Evolutionary conservation across 1,284 basidiomycete species (phyloP), one percentile per base, ranked within the genome.

Genomic region (Puccinia polysora): DNA sequence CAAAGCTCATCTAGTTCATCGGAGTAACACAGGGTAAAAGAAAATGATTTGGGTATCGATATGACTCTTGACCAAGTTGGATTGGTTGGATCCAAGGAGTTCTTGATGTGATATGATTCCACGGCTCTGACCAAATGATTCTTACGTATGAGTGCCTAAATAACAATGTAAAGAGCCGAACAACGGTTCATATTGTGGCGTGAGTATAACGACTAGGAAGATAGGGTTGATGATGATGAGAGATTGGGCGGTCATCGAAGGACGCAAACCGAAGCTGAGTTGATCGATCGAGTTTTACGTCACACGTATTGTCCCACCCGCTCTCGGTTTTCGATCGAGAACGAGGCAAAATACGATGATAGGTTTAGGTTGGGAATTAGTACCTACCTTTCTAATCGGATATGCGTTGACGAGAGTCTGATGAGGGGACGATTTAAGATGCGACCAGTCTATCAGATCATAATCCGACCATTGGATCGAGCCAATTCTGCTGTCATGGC

Each of bases 1-100:
- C 94, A 90, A 78, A 94, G 83, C 80, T 97, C 96, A 77, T 97
- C 93, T 10, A 98, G 84, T 78, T 99, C 95, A 80, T 98, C 95
- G 0, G 89, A 89, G 78, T 89, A 95, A 32, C 89, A 88, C 32
- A 97, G 83, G 75, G 97, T 92, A 64, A 97, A 83, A 68, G 89
- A 87, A 85, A 89, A 97, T 5, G 93, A 95, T 75, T 81, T 82
- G 4, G 95, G 96, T 18, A 86, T 82, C 20, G 34, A 2, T 7
- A 58, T 38, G 20, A 20, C 34, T 2, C 43, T 10, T 34, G 2
- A 18, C 15, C 43, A 75, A 74, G 34, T 18, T 20, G 32, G 18
- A 8, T 45, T 1, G 2, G 14, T 20, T 34, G 4, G 28, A 2
- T 5, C 34, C 49, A 23, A 2, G n/a, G 10, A 25, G 5, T 86